Evolutionary conservation across 371 early-diverging fungal genomes (phyloP).

Genomic region (Choanephora cucurbitarum): DNA sequence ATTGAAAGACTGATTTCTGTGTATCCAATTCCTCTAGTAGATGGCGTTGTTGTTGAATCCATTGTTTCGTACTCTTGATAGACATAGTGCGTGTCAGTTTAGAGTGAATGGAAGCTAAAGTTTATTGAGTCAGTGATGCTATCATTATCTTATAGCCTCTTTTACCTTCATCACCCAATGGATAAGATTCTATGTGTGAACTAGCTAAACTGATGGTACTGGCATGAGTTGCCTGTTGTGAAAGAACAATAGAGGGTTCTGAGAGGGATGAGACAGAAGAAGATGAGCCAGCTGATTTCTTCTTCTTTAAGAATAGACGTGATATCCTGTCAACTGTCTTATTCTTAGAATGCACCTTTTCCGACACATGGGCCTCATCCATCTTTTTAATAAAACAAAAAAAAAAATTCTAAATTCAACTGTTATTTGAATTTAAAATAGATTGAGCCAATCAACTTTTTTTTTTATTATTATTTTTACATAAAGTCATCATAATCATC

Average conservation of each 20-base stretch:
- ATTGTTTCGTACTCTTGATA: slow-evolving; percentile 11
- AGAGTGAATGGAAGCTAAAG: slow-evolving; percentile 4
- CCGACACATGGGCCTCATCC: slow-evolving; percentile 14
- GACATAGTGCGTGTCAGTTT: slow-evolving; percentile 16
- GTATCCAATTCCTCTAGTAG: slow-evolving; percentile 23
- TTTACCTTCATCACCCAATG: slow-evolving; percentile 6
- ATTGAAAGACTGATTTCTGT: slow-evolving; percentile 22
- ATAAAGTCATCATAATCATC: slow-evolving; percentile 84
- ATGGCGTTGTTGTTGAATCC: slow-evolving; percentile 25
- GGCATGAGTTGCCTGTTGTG: slow-evolving; percentile 14
- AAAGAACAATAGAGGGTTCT: slow-evolving; percentile 16
- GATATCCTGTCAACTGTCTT: slow-evolving; percentile 45
- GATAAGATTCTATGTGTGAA: background rate
- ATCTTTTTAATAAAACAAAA: slow-evolving; percentile 9
- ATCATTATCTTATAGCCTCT: too few relatives aligned
- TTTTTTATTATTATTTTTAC: slow-evolving; percentile 49
- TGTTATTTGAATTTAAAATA: too few relatives aligned
- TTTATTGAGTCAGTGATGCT: too few relatives aligned
- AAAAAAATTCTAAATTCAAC: too few relatives aligned
- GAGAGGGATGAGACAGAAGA: slow-evolving; percentile 31
- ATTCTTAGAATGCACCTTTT: slow-evolving; percentile 21
- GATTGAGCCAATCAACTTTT: too few relatives aligned
- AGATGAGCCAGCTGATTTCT: slow-evolving; percentile 23
- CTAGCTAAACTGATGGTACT: slow-evolving; percentile 15
- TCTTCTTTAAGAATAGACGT: slow-evolving; percentile 46